phyloP scores from a whole-genome alignment of 2,329 filamentous ascomycete species.

The Aspergillus sp. region DNA sequence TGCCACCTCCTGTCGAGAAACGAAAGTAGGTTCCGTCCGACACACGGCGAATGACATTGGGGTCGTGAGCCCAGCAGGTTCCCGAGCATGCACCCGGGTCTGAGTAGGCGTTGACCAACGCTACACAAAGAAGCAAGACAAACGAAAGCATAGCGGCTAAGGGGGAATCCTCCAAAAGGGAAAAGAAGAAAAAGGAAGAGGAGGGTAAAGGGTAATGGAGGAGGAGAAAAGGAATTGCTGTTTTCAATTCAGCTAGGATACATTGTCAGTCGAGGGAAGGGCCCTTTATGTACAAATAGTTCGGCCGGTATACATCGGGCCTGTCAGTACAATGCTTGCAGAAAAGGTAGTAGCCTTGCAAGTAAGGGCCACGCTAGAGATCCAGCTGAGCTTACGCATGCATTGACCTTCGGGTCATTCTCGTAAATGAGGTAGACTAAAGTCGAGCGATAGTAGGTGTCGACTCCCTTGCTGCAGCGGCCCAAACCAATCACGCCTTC shows the following conservation, averaged over 20 bases:
- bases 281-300: conserved; percentile 5
- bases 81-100: conserved; percentile 36
- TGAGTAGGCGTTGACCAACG: conserved; percentile 32
- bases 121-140: conserved; percentile 10
- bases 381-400: conserved; percentile 11
- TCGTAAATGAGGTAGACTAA: neutral
- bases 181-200: neutral
- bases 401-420: conserved; percentile 11
- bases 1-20: conserved; percentile 55
- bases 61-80: conserved; percentile 49
- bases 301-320: neutral
- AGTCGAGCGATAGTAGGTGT: neutral
- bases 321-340: conserved; percentile 3
- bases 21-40: conserved; percentile 57
- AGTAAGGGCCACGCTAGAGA: conserved; percentile 1
- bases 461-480: conserved; percentile 10
- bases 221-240: neutral
- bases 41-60: conserved; percentile 50
- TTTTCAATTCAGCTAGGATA: neutral
- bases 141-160: conserved; percentile 1
- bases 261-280: conserved; percentile 4
- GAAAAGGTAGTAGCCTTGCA: conserved; percentile 2
- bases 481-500: conserved; percentile 6
- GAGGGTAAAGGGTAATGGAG: neutral
- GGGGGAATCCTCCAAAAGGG: neutral